Conservation (phyloP, 2,329 filamentous ascomycete species). For the Fusarium beomiforme region DNA sequence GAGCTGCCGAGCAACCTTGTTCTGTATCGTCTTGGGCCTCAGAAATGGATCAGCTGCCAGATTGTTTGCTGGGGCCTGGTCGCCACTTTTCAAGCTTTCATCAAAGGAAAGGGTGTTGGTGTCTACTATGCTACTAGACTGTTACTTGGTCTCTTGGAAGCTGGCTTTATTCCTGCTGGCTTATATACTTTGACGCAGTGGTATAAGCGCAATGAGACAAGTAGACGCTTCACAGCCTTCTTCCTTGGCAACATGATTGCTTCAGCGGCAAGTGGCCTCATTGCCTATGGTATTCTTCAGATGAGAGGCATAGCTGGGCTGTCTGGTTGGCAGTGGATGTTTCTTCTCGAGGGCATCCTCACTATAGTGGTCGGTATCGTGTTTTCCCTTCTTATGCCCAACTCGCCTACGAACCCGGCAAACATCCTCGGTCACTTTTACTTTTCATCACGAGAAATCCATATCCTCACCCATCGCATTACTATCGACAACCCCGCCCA, state of each 20-base stretch:
- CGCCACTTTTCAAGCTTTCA: background rate
- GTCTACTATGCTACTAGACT: background rate
- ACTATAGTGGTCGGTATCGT: background rate
- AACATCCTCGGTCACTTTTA: background rate
- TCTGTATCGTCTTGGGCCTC: background rate
- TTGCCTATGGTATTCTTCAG: background rate
- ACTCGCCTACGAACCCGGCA: background rate
- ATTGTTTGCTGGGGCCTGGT: background rate
- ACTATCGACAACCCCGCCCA: background rate
- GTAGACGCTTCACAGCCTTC: slow-evolving; percentile 54
- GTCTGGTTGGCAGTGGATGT: slow-evolving; percentile 53
- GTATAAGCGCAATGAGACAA: slow-evolving; percentile 57
- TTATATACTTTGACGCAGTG: slow-evolving; percentile 57
- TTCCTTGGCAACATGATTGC: slow-evolving; percentile 56
- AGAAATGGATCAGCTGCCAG: slow-evolving; percentile 1
- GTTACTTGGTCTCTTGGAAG: background rate
- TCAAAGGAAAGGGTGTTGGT: background rate
- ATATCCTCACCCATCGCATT: background rate
- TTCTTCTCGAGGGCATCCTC: background rate
- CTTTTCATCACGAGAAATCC: background rate
- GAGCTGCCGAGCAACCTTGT: slow-evolving; percentile 2
- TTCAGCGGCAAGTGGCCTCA: slow-evolving; percentile 38
- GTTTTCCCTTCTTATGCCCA: background rate
- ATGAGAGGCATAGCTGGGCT: slow-evolving; percentile 41
- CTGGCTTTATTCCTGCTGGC: slow-evolving; percentile 48